Base-by-base conservation (phyloP, 2,329 filamentous ascomycete genomes). In the Fusarium sp. region DNA sequence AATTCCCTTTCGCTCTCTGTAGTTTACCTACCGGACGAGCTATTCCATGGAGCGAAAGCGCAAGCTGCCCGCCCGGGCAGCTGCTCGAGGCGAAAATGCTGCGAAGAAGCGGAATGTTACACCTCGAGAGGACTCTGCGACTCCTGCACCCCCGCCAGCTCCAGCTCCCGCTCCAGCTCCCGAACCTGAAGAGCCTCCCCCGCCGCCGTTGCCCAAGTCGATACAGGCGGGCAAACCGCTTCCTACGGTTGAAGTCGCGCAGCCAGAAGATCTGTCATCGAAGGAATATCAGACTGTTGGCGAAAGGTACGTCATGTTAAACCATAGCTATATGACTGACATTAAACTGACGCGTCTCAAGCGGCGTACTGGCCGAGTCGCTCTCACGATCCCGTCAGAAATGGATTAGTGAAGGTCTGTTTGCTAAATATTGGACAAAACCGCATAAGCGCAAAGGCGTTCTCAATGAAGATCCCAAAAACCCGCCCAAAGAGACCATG, bases 361-460 rank as follows among this genome's bases (percentile, higher is more conserved):
- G 92, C 78, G 91, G 90, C 69, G 91, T 95, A 20, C 82, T 95
- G 59, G 84, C 87, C 72, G 90, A 94, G 70, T 93, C 92, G 3
- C 83, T 96, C 25, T 81, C 86, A 49, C 86, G 91, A 73, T 96
- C 92, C 73, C 89, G 91, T 61, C 84, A 89, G 58, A 88, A 86
- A 84, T 94, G 91, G 91, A 85, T 91, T 23, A 85, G 82, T 74
- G 88, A 91, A 69, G 90, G 90, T 30, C 84, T 93, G 47, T 92
- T 94, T 71, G 89, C 93, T 71, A 91, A 88, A 73, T 93, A 91
- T 77, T 94, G 91, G 91, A 86, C 88, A 10, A 93, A 93, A 75
- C 90, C 91, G 4, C 77, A 80, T 57, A 91, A 90, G 78, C 86
- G 87, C 65, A 92, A 90, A 76, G 88, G 89, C 43, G 85, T 87